Base-by-base conservation (phyloP, 1,284 basidiomycete species). In the Omphalotus olearius region DNA sequence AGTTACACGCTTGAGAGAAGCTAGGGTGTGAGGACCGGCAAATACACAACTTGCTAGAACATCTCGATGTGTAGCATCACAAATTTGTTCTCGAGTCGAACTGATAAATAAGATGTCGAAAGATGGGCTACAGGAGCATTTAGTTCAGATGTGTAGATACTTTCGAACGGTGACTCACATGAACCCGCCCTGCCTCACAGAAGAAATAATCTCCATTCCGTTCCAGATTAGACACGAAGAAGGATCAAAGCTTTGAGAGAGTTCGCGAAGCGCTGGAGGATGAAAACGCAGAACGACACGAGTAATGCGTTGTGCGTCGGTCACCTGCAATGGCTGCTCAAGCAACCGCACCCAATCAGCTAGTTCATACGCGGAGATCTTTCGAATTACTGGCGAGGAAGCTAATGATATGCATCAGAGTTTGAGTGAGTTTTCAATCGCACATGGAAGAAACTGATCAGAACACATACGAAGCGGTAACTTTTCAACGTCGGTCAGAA, bases 311-410 rank as follows among this genome's bases (percentile, higher is more conserved):
- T 57, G 58, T 9, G 81, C 59, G 28, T 80, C 71, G 0, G 59
- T 54, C 0, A 64, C 20, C 16, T 62, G 60, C 3, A 78, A 57
- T 0, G 64, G 60, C 20, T 64, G 62, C 14, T 72, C 68, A 1
- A 71, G 57, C 1, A 85, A 64, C 39, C 84, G 79, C 30, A 83
- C 53, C 74, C 75, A 79, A 57, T 85, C 82, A 9, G 86, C 69
- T 0, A 87, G 65, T 51, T 80, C 78, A 48, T 70, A 78, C 0
- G 82, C 81, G 26, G 68, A 59, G 3, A 60, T 58, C 42, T 62
- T 67, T 17, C 70, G 64, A 26, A 63, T 63, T 4, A 50, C 50
- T 26, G 62, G 64, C 6, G 65, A 63, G 7, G 64, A 54, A 25
- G 75, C 77, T 79, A 43, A n/a, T 23, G 23, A 23, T 3, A 23